Evolutionary conservation across 352 stramenopile genomes (phyloP).

Genomic region (Globisporangium viniferum): DNA sequence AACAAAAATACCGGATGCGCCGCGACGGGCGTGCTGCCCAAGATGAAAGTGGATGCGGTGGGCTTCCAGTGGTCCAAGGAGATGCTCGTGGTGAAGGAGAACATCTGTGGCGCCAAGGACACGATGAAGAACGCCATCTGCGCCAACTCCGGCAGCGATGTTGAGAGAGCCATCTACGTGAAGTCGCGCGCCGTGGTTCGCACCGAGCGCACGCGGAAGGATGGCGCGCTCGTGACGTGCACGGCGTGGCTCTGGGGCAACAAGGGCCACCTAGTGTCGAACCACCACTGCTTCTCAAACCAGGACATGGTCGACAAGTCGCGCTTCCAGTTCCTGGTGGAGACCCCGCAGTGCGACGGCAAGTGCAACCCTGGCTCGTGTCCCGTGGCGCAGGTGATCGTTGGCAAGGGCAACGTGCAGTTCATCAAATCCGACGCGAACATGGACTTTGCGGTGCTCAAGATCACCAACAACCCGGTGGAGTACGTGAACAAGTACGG

Average conservation of each 20-base stretch:
- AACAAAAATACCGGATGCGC: slow-evolving; percentile 19
- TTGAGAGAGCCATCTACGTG: slow-evolving; percentile 38
- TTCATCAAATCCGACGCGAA: slow-evolving; percentile 55
- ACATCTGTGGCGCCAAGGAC: slow-evolving; percentile 43
- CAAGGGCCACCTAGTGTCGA: slow-evolving; percentile 35
- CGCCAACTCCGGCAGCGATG: slow-evolving; percentile 23
- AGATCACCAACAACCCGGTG: slow-evolving; percentile 37
- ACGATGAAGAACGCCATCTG: slow-evolving; percentile 64
- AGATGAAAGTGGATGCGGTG: slow-evolving; percentile 26
- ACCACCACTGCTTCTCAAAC: slow-evolving; percentile 41
- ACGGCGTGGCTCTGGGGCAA: slow-evolving; percentile 29
- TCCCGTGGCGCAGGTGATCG: slow-evolving; percentile 33
- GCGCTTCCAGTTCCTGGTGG: slow-evolving; percentile 25
- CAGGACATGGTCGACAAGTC: slow-evolving; percentile 31
- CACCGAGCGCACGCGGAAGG: slow-evolving; percentile 42
- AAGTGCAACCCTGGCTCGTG: slow-evolving; percentile 23
- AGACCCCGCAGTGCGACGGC: slow-evolving; percentile 20
- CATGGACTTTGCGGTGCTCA: slow-evolving; percentile 54
- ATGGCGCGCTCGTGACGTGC: slow-evolving; percentile 46
- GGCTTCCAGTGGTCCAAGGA: slow-evolving; percentile 41
- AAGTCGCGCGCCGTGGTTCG: slow-evolving; percentile 45
- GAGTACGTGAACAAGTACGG: slow-evolving; percentile 45
- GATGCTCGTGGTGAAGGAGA: slow-evolving; percentile 33
- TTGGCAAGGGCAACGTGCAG: slow-evolving; percentile 38
- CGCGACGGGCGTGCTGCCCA: slow-evolving; percentile 16